These are phyloP conservation scores for Monosporascus sp. DNA, from an alignment of 2,329 filamentous ascomycete species.

Conservation along the genomic window DNA sequence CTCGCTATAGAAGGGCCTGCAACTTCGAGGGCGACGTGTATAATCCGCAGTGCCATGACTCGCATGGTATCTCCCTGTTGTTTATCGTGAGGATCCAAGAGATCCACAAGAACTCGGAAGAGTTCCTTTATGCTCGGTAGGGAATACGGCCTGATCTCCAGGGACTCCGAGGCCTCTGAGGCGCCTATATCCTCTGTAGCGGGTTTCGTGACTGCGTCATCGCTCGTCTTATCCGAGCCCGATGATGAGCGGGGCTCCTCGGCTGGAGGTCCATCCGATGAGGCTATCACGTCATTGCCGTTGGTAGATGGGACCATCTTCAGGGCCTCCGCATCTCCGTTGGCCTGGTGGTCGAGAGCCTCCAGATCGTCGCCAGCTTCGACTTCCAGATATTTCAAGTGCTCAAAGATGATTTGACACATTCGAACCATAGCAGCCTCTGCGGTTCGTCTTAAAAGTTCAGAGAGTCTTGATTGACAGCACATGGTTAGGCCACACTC, in stretches of 20 bases:
- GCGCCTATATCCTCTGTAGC: slow-evolving; percentile 10
- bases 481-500: slow-evolving; percentile 95
- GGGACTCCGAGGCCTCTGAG: slow-evolving; percentile 21
- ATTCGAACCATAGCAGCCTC: slow-evolving; percentile 98
- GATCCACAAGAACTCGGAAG: slow-evolving; percentile 87
- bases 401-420: slow-evolving; percentile 97
- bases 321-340: slow-evolving; percentile 66
- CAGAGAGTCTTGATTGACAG: slow-evolving; percentile 86
- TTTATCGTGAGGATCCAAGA: slow-evolving; percentile 87
- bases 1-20: slow-evolving; percentile 91
- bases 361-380: slow-evolving; percentile 65
- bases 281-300: slow-evolving; percentile 54
- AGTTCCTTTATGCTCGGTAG: slow-evolving; percentile 91
- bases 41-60: slow-evolving; percentile 94
- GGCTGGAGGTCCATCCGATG: slow-evolving; percentile 37
- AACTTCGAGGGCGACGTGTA: slow-evolving; percentile 94
- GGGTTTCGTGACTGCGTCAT: slow-evolving; percentile 20
- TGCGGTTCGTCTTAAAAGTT: slow-evolving; percentile 82
- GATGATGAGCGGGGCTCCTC: slow-evolving; percentile 36
- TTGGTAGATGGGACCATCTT: slow-evolving; percentile 80
- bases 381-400: slow-evolving; percentile 80
- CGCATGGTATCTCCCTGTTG: slow-evolving; percentile 93
- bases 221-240: slow-evolving; percentile 35
- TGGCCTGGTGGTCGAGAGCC: slow-evolving; percentile 60
- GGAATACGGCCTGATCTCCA: slow-evolving; percentile 80